Base-by-base conservation (phyloP, 768 basidiomycete genomes). In the Trametes elegans region DNA sequence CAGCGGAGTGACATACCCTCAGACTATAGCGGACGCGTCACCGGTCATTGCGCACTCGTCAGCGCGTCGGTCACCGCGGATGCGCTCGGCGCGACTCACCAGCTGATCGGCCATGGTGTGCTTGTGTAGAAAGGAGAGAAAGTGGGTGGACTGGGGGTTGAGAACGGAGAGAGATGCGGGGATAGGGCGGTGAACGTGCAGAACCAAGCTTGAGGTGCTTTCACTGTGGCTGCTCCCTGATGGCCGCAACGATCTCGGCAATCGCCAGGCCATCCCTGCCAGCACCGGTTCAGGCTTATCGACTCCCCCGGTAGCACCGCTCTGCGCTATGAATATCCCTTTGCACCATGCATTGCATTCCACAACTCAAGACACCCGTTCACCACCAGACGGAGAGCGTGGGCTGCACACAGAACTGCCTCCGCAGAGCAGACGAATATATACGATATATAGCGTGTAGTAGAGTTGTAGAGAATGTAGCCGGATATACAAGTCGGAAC, bases 31-130 rank as follows among this genome's bases (percentile, higher is more conserved):
- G 8, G 1, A 3, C 16, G 7, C 38, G 39, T 29, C 19, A 18
- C 14, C 24, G 5, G 35, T 19, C 39, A 27, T 34, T 21, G 32
- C 21, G 36, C 36, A 39, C 29, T 32, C 26, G 32, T 54, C 40
- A 59, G 53, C 46, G 50, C 36, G 24, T 38, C 35, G 34, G 23
- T 38, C 28, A 41, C 24, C 16, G 31, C 23, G 32, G 1, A 18
- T 6, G 16, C 18, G 8, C 3, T 41, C 1, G 16, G 9, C 26
- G 3, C 32, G 41, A 72, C 80, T 63, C 61, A 81, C 80, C 62
- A 82, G 64, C 70, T 79, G 76, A 62, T 82, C 80, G 60, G 80
- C 80, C 80, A 82, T 82, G 13, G 44, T 66, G 43, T 40, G 45
- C 19, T 18, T 26, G 27, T 57, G 35, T 31, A 40, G 11, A 28